Evolutionary conservation across 441 rosid genomes (phyloP).

Genomic region (Pelargonium cotyledonis): DNA sequence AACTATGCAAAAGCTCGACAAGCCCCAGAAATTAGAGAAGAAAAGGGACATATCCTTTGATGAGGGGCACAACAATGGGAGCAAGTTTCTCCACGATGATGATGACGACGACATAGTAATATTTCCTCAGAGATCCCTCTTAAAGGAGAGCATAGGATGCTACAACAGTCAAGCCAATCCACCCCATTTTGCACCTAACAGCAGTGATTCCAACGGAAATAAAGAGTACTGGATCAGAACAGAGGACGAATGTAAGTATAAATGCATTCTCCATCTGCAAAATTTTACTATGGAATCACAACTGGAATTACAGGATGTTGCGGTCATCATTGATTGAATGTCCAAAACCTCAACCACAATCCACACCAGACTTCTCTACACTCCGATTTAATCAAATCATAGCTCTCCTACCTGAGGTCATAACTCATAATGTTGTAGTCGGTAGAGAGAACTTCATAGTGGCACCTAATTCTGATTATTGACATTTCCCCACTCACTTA

Average conservation of each 20-base stretch:
- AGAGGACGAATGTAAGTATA: conserved; percentile 73
- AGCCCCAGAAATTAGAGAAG: conserved; percentile 35
- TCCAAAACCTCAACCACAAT: not conserved
- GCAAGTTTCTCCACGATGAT: conserved; percentile 31
- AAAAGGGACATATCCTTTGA: conserved; percentile 28
- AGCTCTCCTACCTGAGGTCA: not conserved
- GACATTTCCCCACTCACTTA: not conserved
- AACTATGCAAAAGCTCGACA: conserved; percentile 30
- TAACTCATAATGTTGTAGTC: not conserved
- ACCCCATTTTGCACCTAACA: conserved; percentile 32
- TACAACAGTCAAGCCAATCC: conserved; percentile 45
- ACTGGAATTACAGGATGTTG: not conserved
- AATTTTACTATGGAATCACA: not conserved
- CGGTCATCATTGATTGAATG: not conserved
- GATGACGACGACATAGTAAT: conserved; percentile 21
- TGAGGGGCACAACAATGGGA: conserved; percentile 27
- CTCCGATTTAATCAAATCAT: not conserved
- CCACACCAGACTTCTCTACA: not conserved
- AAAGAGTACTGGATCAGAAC: conserved; percentile 79
- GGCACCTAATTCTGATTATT: not conserved
- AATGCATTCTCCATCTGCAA: not conserved
- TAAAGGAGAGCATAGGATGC: conserved; percentile 30
- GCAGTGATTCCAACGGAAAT: conserved; percentile 52
- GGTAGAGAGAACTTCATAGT: not conserved
- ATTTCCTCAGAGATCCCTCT: conserved; percentile 29